Percentiles rank a stretch among this genome's conserved stretches.
Evolutionary conservation across 352 stramenopile genomes (phyloP).

Genomic region (Discostella stelligera): DNA sequence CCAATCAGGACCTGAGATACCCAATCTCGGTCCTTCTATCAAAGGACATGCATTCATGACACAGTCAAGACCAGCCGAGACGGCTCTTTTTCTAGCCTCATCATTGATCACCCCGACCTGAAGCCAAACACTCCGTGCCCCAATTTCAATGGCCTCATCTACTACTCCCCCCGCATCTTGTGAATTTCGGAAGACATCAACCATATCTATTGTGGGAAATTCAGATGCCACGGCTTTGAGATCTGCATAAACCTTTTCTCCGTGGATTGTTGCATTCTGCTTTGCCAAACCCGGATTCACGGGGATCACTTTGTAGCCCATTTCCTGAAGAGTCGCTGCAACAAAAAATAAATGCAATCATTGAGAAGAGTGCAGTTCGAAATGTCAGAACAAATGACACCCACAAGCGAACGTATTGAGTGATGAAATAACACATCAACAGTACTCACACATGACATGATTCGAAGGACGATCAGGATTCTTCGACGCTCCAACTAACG

Average conservation of each 20-base stretch:
- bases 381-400: too few species aligned
- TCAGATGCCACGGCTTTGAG: constrained; percentile 50
- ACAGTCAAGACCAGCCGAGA: constrained; percentile 63
- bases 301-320: constrained; percentile 73
- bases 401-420: too few species aligned
- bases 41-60: constrained; percentile 74
- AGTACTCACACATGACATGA: constrained; percentile 70
- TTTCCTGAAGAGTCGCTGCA: constrained; percentile 55
- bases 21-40: constrained; percentile 61
- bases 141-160: constrained; percentile 68
- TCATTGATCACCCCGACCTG: constrained; percentile 76
- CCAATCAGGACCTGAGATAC: constrained; percentile 47
- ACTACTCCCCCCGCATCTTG: constrained; percentile 62
- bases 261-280: constrained; percentile 55
- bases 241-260: constrained; percentile 63
- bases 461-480: constrained; percentile 66
- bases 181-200: constrained; percentile 75
- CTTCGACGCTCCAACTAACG: constrained; percentile 69
- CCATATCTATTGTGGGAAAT: constrained; percentile 66
- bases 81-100: constrained; percentile 58
- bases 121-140: constrained; percentile 74
- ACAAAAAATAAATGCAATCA: not conserved
- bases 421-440: not conserved
- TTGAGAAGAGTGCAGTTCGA: too few species aligned
- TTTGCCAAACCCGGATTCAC: constrained; percentile 72